Evolutionary conservation across 1,284 basidiomycete genomes (phyloP), one percentile per base, ranked within the genome.

Genomic region (Pholiota adiposa): DNA sequence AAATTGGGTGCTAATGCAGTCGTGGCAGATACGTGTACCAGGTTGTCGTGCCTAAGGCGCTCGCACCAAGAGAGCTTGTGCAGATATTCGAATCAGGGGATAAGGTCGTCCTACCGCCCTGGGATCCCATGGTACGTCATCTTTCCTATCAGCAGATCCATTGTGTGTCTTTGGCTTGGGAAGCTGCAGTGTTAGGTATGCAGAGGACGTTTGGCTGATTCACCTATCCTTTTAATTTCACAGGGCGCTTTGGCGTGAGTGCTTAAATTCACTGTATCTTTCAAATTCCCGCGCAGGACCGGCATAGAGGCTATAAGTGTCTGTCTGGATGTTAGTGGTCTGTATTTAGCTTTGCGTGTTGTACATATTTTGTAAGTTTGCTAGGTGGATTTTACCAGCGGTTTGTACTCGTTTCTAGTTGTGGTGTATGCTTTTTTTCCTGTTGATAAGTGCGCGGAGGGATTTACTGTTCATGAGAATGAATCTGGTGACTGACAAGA

Each of bases 71-170:
- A 74, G 88, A 93, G 52, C 88, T 95, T 56, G 85, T 90, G 43
- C 85, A 88, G 69, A 85, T 96, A n/a, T 90, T 86, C 59, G 92
- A 97, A 66, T 74, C 79, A 16, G 84, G 80, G 7, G 79, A 93
- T 44, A 76, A 79, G 59, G 75, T 84, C 38, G 85, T 92, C 29
- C 76, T 96, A 36, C 88, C 93, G 9, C 83, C 90, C 49, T 97
- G 94, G 94, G 94, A 96, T 74, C 93, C 94, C 6, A 93, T 96
- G 93, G 93, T 91, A 68, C 64, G 85, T 72, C 34, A 19, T 53
- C 33, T 50, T 6, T 16, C 54, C 18, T 16, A 21, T 29, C 50
- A 50, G 18, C 11, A 38, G 52, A 48, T 27, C 31, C n/a, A n/a
- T n/a, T n/a, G n/a, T n/a, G n/a, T n/a, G 51, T 5, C 33, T 36